phyloP scores from a whole-genome alignment of 257 asterid genomes.

The Penstemon davidsonii region DNA sequence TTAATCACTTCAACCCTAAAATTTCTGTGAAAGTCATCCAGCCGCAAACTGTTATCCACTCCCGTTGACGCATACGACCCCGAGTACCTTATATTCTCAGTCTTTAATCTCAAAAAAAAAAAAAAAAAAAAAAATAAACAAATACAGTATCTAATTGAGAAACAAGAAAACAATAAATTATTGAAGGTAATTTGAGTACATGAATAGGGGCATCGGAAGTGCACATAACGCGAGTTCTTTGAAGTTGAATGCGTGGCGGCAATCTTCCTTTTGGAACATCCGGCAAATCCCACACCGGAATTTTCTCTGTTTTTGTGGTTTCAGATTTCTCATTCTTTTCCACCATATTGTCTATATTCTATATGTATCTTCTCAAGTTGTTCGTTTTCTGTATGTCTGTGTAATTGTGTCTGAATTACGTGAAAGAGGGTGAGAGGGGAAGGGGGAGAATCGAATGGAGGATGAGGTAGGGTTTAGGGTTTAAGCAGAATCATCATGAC shows the following conservation, averaged over 20 bases:
- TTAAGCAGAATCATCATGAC: too few relatives aligned
- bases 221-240: slow-evolving; percentile 72
- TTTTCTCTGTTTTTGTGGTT: slow-evolving; percentile 30
- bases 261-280: slow-evolving; percentile 75
- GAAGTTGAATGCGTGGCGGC: slow-evolving; percentile 67
- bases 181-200: slow-evolving; percentile 31
- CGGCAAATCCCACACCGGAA: slow-evolving; percentile 87
- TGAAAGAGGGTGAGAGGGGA: too few relatives aligned
- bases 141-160: background rate
- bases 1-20: slow-evolving; percentile 64
- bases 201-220: slow-evolving; percentile 70
- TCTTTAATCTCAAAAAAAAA: slow-evolving; percentile 33
- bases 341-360: slow-evolving; percentile 3
- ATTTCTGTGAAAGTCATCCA: slow-evolving; percentile 57
- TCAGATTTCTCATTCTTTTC: slow-evolving; percentile 12
- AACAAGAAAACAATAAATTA: background rate
- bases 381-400: too few relatives aligned
- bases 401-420: too few relatives aligned
- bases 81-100: slow-evolving; percentile 70
- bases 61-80: slow-evolving; percentile 85
- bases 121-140: background rate
- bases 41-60: slow-evolving; percentile 77
- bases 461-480: too few relatives aligned
- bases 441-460: too few relatives aligned
- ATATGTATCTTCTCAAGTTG: too few relatives aligned